phyloP scores from a whole-genome alignment of 2,329 filamentous ascomycete species.

The Ceratocystis destructans region DNA sequence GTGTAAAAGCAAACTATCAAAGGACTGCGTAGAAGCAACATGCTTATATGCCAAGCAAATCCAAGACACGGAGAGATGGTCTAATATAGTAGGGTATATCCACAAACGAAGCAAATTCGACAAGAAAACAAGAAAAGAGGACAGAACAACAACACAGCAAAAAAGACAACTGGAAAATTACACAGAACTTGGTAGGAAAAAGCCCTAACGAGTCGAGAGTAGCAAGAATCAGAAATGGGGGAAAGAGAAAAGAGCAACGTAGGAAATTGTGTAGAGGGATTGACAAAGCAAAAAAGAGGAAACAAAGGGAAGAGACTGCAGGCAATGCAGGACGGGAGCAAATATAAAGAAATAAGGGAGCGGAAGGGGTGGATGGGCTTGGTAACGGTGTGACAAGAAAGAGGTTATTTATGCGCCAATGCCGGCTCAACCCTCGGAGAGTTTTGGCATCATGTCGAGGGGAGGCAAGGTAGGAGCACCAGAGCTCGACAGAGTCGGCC shows the following conservation, averaged over 20 bases:
- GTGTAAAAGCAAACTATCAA: not conserved
- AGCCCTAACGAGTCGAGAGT: not conserved
- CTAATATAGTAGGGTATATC: conserved; percentile 8
- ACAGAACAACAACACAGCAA: too few species aligned
- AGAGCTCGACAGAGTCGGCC: conserved; percentile 9
- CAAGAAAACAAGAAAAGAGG: not conserved
- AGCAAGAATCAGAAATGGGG: conserved; percentile 12
- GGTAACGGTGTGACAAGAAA: not conserved
- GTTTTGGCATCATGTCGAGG: conserved; percentile 11
- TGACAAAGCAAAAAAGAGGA: conserved; percentile 1
- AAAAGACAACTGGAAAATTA: not conserved
- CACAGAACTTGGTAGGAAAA: not conserved
- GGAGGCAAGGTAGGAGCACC: conserved; percentile 15
- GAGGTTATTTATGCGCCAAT: not conserved
- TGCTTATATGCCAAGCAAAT: not conserved
- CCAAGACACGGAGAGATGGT: not conserved
- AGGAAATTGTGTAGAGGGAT: not conserved
- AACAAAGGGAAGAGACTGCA: conserved; percentile 3
- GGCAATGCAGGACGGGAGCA: not conserved
- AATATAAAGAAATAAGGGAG: not conserved
- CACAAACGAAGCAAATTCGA: not conserved
- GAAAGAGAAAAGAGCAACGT: not conserved
- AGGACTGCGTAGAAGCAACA: not conserved
- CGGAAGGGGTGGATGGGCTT: not conserved
- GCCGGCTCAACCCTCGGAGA: conserved; percentile 11